A percentile compares a stretch with the other conserved stretches of the same genome.
These are phyloP conservation scores for Candida taoyuanica DNA, from an alignment of 805 yeast species.

Conservation along the genomic window DNA sequence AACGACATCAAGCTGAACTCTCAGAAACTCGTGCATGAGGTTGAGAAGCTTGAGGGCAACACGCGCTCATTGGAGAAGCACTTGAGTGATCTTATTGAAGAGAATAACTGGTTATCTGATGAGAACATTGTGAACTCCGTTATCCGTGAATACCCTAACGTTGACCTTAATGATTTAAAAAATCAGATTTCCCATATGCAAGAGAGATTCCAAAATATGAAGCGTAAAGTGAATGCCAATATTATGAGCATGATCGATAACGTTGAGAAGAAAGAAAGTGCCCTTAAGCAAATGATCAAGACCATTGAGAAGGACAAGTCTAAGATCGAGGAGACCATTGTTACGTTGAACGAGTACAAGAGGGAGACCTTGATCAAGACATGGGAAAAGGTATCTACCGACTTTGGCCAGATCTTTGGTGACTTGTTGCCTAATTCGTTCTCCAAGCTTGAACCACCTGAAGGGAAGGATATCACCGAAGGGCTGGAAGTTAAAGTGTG, in stretches of 20 bases:
- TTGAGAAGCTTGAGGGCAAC: conserved; percentile 42
- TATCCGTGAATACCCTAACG: conserved; percentile 56
- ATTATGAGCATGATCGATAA: conserved; percentile 90
- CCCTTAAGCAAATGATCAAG: conserved; percentile 72
- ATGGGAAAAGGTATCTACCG: conserved; percentile 80
- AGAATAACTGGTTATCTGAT: conserved; percentile 73
- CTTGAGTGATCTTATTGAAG: conserved; percentile 43
- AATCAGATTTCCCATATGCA: conserved; percentile 51
- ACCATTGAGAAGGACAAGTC: conserved; percentile 86
- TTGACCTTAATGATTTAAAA: conserved; percentile 59
- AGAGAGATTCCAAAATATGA: conserved; percentile 63
- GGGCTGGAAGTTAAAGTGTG: conserved; percentile 90
- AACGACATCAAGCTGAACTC: conserved; percentile 46
- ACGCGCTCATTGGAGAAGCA: conserved; percentile 34
- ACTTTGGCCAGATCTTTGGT: conserved; percentile 85
- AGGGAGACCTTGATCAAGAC: conserved; percentile 77
- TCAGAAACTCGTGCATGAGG: conserved; percentile 51
- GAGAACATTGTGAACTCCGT: conserved; percentile 50
- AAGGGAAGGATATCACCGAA: conserved; percentile 75
- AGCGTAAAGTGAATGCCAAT: conserved; percentile 75
- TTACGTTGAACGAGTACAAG: conserved; percentile 79
- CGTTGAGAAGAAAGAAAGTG: conserved; percentile 79
- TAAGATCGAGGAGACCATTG: conserved; percentile 85
- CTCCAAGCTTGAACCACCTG: conserved; percentile 82
- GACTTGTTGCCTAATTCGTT: conserved; percentile 86